Evolutionary conservation across 768 basidiomycete genomes (phyloP).

Genomic region (Dioszegia aurantiaca): DNA sequence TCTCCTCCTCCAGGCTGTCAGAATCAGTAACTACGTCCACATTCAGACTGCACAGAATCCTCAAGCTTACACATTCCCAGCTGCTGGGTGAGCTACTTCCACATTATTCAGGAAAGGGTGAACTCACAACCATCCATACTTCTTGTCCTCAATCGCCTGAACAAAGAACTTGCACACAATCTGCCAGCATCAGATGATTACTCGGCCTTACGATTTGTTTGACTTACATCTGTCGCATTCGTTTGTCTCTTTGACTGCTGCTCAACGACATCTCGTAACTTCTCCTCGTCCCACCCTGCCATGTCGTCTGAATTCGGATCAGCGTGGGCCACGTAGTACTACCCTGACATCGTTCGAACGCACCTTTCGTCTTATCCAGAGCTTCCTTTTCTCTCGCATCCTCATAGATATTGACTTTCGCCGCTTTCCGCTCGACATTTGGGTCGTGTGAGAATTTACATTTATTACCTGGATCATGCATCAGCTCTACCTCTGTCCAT

Average conservation of each 20-base stretch:
- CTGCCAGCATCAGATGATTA: slow-evolving; percentile 56
- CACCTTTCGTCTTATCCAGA: slow-evolving; percentile 69
- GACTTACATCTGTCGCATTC: slow-evolving; percentile 80
- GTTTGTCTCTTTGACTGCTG: slow-evolving; percentile 74
- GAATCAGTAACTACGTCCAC: no score
- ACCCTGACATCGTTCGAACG: no score
- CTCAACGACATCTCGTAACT: slow-evolving; percentile 78
- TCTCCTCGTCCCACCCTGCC: slow-evolving; percentile 97
- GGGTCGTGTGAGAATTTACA: slow-evolving; percentile 97
- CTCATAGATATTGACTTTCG: slow-evolving; percentile 92
- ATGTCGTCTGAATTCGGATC: slow-evolving; percentile 91
- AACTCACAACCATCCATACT: slow-evolving; percentile 59
- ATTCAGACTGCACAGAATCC: background rate
- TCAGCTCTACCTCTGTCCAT: slow-evolving; percentile 12
- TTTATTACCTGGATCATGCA: slow-evolving; percentile 46
- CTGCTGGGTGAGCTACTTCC: slow-evolving; percentile 19
- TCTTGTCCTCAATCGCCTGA: slow-evolving; percentile 87
- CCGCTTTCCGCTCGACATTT: slow-evolving; percentile 82
- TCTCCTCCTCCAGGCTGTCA: slow-evolving; percentile 54
- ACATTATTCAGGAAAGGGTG: background rate
- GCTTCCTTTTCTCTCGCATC: slow-evolving; percentile 79
- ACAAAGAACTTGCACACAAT: slow-evolving; percentile 98
- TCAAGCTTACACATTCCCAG: slow-evolving; percentile 53
- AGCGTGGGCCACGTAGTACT: no score
- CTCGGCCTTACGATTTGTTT: slow-evolving; percentile 2